These are phyloP conservation scores for Entelexis sorbosivorans DNA, from an alignment of 1,139 yeast species.

Conservation along the genomic window DNA sequence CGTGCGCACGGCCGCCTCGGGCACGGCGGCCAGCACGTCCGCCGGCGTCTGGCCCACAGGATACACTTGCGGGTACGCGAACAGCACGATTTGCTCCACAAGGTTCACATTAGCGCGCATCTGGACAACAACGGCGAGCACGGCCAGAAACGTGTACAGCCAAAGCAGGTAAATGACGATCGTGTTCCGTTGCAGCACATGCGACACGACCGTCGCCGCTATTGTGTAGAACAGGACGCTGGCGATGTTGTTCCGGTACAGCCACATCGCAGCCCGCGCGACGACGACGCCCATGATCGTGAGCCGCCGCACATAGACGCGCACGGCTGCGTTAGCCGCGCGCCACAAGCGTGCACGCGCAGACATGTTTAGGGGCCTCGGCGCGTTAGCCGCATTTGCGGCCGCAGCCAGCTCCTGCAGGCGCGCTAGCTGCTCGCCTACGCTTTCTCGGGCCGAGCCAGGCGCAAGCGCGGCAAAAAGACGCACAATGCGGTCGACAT, in stretches of 20 bases:
- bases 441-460: too few species aligned
- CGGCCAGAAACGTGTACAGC: background rate
- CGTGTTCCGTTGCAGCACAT: background rate
- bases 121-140: background rate
- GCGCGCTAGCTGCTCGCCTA: too few species aligned
- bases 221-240: background rate
- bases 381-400: too few species aligned
- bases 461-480: too few species aligned
- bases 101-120: background rate
- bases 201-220: background rate
- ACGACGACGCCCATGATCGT: background rate
- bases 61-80: background rate
- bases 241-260: constrained; percentile 1
- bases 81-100: background rate
- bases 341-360: background rate
- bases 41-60: background rate
- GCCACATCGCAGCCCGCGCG: background rate
- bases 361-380: too few species aligned
- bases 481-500: background rate
- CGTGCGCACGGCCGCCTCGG: background rate
- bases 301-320: background rate
- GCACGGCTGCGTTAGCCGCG: background rate
- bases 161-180: background rate
- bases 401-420: too few species aligned
- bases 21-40: background rate